Conservation (phyloP, 73 alveolate genomes). For the Paramecium biaurelia region DNA sequence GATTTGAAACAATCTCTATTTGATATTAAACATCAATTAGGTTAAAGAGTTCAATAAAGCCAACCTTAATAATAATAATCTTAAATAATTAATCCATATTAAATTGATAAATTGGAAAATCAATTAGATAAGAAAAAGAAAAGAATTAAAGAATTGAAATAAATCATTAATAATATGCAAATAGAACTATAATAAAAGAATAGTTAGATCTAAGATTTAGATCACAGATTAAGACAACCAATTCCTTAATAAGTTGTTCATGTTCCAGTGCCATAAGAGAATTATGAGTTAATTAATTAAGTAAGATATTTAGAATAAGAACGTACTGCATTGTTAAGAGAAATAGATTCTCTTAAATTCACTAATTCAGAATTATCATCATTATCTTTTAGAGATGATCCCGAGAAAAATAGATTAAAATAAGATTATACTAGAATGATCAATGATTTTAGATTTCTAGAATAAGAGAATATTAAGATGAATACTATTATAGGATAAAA, state of each 20-base stretch:
- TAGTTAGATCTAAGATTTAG: neutral
- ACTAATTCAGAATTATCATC: neutral
- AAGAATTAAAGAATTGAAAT: neutral
- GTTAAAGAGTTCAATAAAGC: neutral
- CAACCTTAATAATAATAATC: neutral
- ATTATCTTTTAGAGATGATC: neutral
- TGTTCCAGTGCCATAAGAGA: constrained; percentile 3
- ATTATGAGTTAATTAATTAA: neutral
- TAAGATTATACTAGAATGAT: neutral
- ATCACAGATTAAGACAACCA: neutral
- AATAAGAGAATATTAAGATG: neutral
- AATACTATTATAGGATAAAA: neutral
- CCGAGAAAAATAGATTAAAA: neutral
- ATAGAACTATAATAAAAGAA: neutral
- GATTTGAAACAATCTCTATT: neutral
- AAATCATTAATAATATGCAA: neutral
- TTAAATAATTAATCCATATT: neutral
- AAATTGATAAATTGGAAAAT: neutral
- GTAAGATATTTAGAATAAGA: neutral
- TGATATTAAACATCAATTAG: neutral
- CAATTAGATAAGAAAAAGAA: neutral
- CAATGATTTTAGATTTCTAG: neutral
- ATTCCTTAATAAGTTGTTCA: neutral
- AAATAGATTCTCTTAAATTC: neutral
- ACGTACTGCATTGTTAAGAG: neutral